These are phyloP conservation scores for Xerocomellus dryophilus DNA, from an alignment of 768 basidiomycete species.

Conservation along the genomic window DNA sequence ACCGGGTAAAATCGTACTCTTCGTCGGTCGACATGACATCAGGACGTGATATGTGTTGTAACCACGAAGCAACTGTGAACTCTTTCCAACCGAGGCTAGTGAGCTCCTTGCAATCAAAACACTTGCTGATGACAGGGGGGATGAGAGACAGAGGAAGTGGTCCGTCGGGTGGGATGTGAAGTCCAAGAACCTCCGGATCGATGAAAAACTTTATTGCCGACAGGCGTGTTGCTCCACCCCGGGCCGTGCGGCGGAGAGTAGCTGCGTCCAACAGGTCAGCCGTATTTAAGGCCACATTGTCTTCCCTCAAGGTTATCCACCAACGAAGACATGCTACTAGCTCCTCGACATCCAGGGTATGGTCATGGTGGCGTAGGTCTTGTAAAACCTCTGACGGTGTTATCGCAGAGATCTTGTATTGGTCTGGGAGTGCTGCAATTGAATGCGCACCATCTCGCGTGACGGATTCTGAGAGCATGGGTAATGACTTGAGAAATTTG, in stretches of 20 bases:
- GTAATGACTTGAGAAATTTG: slow-evolving; percentile 70
- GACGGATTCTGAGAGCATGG: slow-evolving; percentile 63
- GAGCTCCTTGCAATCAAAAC: slow-evolving; percentile 50
- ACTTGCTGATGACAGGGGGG: slow-evolving; percentile 44
- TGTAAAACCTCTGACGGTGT: slow-evolving; percentile 74
- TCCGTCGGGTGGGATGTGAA: slow-evolving; percentile 64
- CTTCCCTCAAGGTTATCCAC: slow-evolving; percentile 49
- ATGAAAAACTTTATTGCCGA: slow-evolving; percentile 63
- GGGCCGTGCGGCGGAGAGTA: slow-evolving; percentile 46
- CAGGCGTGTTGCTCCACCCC: slow-evolving; percentile 58
- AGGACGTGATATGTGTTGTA: slow-evolving; percentile 58
- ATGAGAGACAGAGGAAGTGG: slow-evolving; percentile 68
- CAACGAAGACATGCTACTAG: slow-evolving; percentile 78
- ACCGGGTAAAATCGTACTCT: slow-evolving; percentile 59
- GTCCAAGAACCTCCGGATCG: slow-evolving; percentile 50
- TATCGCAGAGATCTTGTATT: slow-evolving; percentile 67
- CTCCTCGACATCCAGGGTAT: slow-evolving; percentile 66
- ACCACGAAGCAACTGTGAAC: slow-evolving; percentile 67
- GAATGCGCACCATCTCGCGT: slow-evolving; percentile 50
- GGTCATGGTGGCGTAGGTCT: slow-evolving; percentile 60
- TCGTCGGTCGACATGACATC: slow-evolving; percentile 34
- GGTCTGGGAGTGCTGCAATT: slow-evolving; percentile 54
- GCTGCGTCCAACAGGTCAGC: slow-evolving; percentile 65
- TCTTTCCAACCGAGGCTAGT: slow-evolving; percentile 72
- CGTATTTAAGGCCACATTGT: slow-evolving; percentile 19